phyloP scores from a whole-genome alignment of 495 filamentous ascomycete genomes.

The Entonaema liquescens region DNA sequence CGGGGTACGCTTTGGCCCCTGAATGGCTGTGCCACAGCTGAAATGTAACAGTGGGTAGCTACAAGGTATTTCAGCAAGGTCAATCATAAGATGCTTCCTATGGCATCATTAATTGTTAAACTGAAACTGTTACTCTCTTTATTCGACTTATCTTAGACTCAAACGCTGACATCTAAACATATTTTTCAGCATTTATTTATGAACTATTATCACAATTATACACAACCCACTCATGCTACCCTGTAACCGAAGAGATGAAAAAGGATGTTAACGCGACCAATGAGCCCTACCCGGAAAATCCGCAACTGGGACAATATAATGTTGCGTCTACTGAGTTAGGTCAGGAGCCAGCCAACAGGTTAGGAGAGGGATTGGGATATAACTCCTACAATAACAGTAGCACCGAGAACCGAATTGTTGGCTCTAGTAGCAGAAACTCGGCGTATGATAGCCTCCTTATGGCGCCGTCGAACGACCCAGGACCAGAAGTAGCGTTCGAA shows the following conservation, averaged over 20 bases:
- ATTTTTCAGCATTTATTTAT: no score
- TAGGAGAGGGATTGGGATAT: not conserved
- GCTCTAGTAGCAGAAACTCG: not conserved
- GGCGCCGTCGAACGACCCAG: not conserved
- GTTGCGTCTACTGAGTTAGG: not conserved
- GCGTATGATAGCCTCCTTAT: slow-evolving; percentile 7
- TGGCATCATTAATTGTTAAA: not conserved
- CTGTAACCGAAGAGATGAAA: not conserved
- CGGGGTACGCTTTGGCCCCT: not conserved
- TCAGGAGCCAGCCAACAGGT: not conserved
- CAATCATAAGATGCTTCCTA: not conserved
- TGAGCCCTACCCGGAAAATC: not conserved
- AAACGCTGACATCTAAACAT: no score
- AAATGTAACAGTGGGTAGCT: not conserved
- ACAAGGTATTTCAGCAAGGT: not conserved
- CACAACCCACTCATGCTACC: not conserved
- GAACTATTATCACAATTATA: not conserved
- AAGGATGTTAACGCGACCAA: not conserved
- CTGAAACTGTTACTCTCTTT: not conserved
- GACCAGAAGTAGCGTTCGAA: not conserved
- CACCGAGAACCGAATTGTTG: not conserved
- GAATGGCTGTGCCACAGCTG: not conserved
- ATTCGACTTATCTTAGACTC: not conserved
- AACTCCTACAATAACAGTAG: not conserved
- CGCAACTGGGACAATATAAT: not conserved